Evolutionary conservation across 352 stramenopile genomes (phyloP).

Genomic region (Elongisporangium senticosum): DNA sequence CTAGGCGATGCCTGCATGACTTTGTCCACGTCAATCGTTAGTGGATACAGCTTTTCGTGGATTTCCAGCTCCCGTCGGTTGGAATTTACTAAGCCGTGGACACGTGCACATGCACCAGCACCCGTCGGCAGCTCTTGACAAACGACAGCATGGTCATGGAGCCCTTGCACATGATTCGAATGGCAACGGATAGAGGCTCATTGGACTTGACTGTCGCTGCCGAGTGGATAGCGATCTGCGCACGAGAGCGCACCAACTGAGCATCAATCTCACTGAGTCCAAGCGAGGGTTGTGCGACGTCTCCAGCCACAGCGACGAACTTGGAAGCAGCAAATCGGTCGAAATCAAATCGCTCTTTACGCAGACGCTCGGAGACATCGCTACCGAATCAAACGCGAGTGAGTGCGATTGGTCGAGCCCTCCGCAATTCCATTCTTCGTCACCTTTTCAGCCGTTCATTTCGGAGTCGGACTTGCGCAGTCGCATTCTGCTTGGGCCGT

Average conservation of each 20-base stretch:
- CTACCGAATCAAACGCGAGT: slow-evolving; percentile 12
- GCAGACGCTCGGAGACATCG: slow-evolving; percentile 64
- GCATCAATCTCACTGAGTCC: slow-evolving; percentile 46
- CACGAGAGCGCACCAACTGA: slow-evolving; percentile 23
- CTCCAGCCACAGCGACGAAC: slow-evolving; percentile 56
- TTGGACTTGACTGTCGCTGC: slow-evolving; percentile 82
- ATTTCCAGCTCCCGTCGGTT: slow-evolving; percentile 59
- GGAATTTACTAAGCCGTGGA: slow-evolving; percentile 86
- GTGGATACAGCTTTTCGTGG: slow-evolving; percentile 67
- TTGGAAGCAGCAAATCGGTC: slow-evolving; percentile 42
- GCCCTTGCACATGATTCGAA: slow-evolving; percentile 83
- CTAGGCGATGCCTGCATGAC: slow-evolving; percentile 44
- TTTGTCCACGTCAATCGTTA: slow-evolving; percentile 75
- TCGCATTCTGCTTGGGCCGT: slow-evolving; percentile 64
- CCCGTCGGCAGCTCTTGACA: slow-evolving; percentile 36
- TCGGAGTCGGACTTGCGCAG: slow-evolving; percentile 37
- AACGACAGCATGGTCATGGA: slow-evolving; percentile 61
- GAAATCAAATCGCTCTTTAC: slow-evolving; percentile 36
- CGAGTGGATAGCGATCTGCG: slow-evolving; percentile 81
- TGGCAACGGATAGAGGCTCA: slow-evolving; percentile 72
- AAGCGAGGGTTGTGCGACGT: slow-evolving; percentile 58
- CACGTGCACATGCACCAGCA: slow-evolving; percentile 71
- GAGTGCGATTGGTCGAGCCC: too few relatives aligned
- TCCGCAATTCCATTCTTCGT: background rate
- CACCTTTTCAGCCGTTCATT: slow-evolving; percentile 69